Conservation (phyloP, 345 rosid species). For the Cardamine occulta region DNA sequence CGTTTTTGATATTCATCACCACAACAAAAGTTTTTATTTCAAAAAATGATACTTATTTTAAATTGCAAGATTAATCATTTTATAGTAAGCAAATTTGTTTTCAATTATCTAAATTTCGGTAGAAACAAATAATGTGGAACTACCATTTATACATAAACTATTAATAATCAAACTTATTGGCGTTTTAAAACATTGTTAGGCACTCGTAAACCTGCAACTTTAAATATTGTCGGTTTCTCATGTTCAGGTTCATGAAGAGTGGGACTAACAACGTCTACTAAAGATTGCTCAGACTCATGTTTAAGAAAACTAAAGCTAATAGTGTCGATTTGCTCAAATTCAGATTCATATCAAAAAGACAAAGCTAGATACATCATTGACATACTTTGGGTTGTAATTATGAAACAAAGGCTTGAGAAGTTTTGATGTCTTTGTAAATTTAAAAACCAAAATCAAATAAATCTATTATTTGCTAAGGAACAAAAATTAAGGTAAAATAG, state of each 20-base stretch:
- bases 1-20: neutral
- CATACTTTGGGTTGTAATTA: neutral
- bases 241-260: neutral
- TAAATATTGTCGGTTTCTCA: neutral
- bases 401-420: neutral
- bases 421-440: neutral
- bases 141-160: neutral
- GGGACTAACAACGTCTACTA: neutral
- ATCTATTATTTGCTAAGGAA: neutral
- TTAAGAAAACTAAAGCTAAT: neutral
- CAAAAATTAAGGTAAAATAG: slow-evolving; percentile 1
- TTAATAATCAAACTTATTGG: neutral
- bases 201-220: too few relatives aligned
- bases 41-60: neutral
- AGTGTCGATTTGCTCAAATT: neutral
- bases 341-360: neutral
- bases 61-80: neutral
- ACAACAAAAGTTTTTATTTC: neutral
- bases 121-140: neutral
- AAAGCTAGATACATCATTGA: too few relatives aligned
- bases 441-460: neutral
- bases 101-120: neutral
- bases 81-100: neutral
- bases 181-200: too few relatives aligned
- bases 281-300: neutral